Conservation (phyloP, 2,329 filamentous ascomycete species). For the Exutisphaerella laricina region DNA sequence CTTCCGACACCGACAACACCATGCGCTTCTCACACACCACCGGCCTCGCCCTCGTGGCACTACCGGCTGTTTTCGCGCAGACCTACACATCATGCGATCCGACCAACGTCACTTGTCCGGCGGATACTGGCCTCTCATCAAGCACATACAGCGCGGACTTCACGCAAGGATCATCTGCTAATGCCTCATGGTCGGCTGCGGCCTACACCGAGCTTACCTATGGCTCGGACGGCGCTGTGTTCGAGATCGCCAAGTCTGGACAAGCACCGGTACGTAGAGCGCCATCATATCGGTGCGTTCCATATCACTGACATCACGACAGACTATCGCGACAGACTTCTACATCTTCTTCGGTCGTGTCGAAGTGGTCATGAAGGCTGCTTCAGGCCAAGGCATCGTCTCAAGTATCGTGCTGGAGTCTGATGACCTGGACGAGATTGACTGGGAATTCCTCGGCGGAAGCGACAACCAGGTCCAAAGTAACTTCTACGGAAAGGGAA, state of each 20-base stretch:
- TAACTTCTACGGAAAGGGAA: slow-evolving; percentile 67
- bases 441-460: slow-evolving; percentile 74
- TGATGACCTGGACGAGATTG: slow-evolving; percentile 78
- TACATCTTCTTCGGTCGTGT: slow-evolving; percentile 82
- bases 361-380: slow-evolving; percentile 70
- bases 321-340: slow-evolving; percentile 53
- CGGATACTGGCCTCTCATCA: slow-evolving; percentile 65
- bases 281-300: neutral
- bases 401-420: slow-evolving; percentile 77
- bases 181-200: slow-evolving; percentile 53
- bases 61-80: slow-evolving; percentile 58
- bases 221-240: slow-evolving; percentile 58
- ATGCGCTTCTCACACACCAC: slow-evolving; percentile 28
- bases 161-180: slow-evolving; percentile 54
- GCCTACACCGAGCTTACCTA: slow-evolving; percentile 62
- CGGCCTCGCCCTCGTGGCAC: slow-evolving; percentile 33
- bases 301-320: neutral
- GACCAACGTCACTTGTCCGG: slow-evolving; percentile 61
- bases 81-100: slow-evolving; percentile 75
- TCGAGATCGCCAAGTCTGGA: slow-evolving; percentile 63
- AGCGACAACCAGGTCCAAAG: slow-evolving; percentile 58
- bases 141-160: slow-evolving; percentile 46
- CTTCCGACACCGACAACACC: too few relatives aligned
- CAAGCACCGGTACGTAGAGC: slow-evolving; percentile 54
- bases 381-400: slow-evolving; percentile 67